A percentile compares a stretch with the other conserved stretches of the same genome.
Evolutionary conservation across 2,329 filamentous ascomycete genomes (phyloP).

Genomic region (Ophiosphaerella herpotricha): DNA sequence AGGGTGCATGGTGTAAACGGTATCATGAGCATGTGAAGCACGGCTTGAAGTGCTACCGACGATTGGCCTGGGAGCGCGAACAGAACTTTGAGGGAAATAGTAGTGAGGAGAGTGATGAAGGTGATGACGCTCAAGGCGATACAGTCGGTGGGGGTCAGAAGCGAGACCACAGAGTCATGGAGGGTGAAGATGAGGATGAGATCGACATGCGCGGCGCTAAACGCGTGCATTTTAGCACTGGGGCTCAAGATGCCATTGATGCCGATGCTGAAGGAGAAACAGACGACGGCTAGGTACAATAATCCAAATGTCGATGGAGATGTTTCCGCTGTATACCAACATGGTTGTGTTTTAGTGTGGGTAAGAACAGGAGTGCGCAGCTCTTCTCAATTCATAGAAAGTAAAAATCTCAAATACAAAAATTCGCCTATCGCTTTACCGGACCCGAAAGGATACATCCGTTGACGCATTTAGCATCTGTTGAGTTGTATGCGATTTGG

Average conservation of each 20-base stretch:
- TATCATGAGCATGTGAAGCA: slow-evolving; percentile 38
- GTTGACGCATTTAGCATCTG: slow-evolving; percentile 34
- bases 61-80: slow-evolving; percentile 6
- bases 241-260: neutral
- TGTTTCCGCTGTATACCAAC: no score
- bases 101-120: neutral
- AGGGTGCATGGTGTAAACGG: slow-evolving; percentile 36
- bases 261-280: slow-evolving; percentile 13
- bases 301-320: no score
- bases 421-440: neutral
- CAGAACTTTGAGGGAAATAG: neutral
- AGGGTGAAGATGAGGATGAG: neutral
- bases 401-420: neutral
- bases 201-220: neutral
- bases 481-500: slow-evolving; percentile 45
- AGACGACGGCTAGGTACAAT: slow-evolving; percentile 6
- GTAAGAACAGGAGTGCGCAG: no score
- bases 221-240: neutral
- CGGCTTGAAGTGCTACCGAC: slow-evolving; percentile 29
- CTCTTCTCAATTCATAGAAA: no score
- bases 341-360: no score
- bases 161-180: neutral
- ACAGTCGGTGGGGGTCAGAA: no score
- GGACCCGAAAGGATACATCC: slow-evolving; percentile 35
- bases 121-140: neutral